Evolutionary conservation across 2,329 filamentous ascomycete species (phyloP).

Genomic region (Neonectria neomacrospora): DNA sequence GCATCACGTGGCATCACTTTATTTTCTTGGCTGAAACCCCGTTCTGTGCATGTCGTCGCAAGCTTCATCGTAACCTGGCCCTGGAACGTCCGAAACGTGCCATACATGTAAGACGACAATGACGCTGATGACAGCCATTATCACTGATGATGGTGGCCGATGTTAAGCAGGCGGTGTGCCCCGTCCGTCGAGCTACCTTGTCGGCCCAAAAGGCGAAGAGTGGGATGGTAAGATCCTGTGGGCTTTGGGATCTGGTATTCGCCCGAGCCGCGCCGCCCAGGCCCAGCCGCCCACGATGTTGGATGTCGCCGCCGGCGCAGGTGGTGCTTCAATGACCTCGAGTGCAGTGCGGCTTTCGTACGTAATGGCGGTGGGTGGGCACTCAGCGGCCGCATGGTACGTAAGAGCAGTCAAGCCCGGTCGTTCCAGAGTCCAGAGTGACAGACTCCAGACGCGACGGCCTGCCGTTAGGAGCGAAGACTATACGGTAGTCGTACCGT

Average conservation of each 20-base stretch:
- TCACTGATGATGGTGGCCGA: not conserved
- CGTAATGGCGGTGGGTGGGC: slow-evolving; percentile 26
- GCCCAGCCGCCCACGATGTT: not conserved
- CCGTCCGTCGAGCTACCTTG: not conserved
- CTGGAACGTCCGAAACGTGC: not conserved
- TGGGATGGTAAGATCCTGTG: slow-evolving; percentile 9
- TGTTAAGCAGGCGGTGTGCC: slow-evolving; percentile 15
- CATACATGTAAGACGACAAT: slow-evolving; percentile 15
- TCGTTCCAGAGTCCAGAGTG: not conserved
- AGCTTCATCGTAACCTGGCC: not conserved
- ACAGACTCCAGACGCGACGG: not conserved
- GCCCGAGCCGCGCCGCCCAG: not conserved
- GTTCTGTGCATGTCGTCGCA: not conserved
- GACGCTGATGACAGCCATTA: slow-evolving; percentile 8
- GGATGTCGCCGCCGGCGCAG: slow-evolving; percentile 15
- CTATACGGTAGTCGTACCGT: not conserved
- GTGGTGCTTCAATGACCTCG: slow-evolving; percentile 6
- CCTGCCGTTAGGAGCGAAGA: not conserved
- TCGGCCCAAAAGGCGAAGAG: not conserved
- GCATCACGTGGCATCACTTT: slow-evolving; percentile 7
- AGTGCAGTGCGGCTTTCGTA: slow-evolving; percentile 12
- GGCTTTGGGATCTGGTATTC: slow-evolving; percentile 3
- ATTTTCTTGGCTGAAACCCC: not conserved
- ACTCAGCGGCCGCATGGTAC: slow-evolving; percentile 24
- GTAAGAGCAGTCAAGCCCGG: slow-evolving; percentile 21